These are phyloP conservation scores for Rosa persica DNA, from an alignment of 306 rosid species.

Conservation along the genomic window DNA sequence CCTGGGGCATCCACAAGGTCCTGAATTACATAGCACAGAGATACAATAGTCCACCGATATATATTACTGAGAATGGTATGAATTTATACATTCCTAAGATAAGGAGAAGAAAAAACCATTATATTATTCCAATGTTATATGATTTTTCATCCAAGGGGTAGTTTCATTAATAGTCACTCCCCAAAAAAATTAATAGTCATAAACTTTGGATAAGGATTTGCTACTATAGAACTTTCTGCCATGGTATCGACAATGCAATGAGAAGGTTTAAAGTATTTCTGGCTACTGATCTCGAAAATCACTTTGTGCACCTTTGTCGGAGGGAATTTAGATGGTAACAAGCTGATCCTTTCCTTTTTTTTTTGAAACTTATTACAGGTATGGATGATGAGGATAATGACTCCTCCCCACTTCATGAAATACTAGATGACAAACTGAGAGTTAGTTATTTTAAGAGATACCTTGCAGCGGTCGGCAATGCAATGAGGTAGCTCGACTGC, in stretches of 20 bases:
- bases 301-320: background rate
- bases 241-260: background rate
- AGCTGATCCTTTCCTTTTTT: background rate
- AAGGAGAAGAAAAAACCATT: background rate
- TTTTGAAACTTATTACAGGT: constrained; percentile 42
- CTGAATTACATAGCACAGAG: constrained; percentile 61
- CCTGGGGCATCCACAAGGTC: constrained; percentile 85
- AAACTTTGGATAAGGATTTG: background rate
- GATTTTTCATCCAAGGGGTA: background rate
- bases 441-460: constrained; percentile 63
- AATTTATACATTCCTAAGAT: background rate
- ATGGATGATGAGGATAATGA: constrained; percentile 88
- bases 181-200: background rate
- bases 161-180: background rate
- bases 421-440: constrained; percentile 82
- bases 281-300: background rate
- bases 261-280: no score
- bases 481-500: constrained; percentile 66
- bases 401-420: constrained; percentile 54
- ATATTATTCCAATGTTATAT: background rate
- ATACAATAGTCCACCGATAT: constrained; percentile 59
- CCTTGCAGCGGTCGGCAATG: constrained; percentile 65
- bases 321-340: background rate
- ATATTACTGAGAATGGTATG: constrained; percentile 88
- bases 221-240: background rate